A percentile compares a stretch with the other conserved stretches of the same genome.
Evolutionary conservation across 768 basidiomycete genomes (phyloP).

Genomic region (Multifurca ochricompacta): DNA sequence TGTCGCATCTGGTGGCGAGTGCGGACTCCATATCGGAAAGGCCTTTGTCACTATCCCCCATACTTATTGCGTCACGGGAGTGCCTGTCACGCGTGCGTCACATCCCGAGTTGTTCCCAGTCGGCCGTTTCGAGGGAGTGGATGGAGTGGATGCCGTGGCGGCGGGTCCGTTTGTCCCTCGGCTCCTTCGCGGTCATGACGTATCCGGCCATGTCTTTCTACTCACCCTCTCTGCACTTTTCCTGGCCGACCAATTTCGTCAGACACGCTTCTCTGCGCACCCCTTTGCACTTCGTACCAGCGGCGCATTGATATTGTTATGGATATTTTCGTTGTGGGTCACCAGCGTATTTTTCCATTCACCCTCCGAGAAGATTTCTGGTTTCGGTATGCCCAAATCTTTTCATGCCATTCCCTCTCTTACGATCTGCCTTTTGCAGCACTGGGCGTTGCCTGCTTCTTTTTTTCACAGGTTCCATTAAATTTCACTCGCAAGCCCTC

Average conservation of each 20-base stretch:
- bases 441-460: constrained; percentile 32
- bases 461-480: constrained; percentile 27
- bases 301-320: constrained; percentile 45
- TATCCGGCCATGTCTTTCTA: constrained; percentile 91
- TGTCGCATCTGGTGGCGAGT: constrained; percentile 65
- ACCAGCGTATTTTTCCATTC: constrained; percentile 91
- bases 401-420: too few species aligned
- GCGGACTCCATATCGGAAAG: constrained; percentile 48
- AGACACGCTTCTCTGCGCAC: constrained; percentile 40
- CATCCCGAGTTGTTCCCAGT: constrained; percentile 58
- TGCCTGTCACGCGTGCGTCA: constrained; percentile 45
- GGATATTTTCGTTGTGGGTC: constrained; percentile 68
- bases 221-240: constrained; percentile 74
- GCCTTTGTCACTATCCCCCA: constrained; percentile 42
- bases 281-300: constrained; percentile 41
- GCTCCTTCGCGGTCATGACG: constrained; percentile 77
- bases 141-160: constrained; percentile 27
- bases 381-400: constrained; percentile 53
- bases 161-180: constrained; percentile 44
- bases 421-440: constrained; percentile 24
- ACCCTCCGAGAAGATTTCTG: constrained; percentile 79
- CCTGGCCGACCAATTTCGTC: constrained; percentile 64
- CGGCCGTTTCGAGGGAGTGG: constrained; percentile 31
- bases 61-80: constrained; percentile 47
- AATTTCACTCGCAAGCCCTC: neutral